Base-by-base conservation (phyloP, 2,329 filamentous ascomycete species). In the Chaetothyriales sp. region DNA sequence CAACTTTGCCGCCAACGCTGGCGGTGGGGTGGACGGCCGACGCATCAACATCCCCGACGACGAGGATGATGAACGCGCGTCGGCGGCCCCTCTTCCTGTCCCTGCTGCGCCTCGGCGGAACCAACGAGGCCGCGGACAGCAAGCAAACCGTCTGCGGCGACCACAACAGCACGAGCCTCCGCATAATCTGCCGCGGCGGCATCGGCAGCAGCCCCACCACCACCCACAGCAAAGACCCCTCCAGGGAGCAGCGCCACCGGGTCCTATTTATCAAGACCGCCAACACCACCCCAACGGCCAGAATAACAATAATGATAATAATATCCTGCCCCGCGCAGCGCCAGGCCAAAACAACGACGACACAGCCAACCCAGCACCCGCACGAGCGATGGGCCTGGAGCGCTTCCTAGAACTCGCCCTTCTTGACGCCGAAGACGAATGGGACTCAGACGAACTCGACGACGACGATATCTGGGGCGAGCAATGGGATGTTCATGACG, bases 381-480 rank as follows among this genome's bases (percentile, higher is more conserved):
- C 54, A 5, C 57, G 57, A 15, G 56, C 50, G 1, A 53, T 59
- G 51, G 70, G 73, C 7, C 62, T 80, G 2, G 72, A 75, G 59
- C 65, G 73, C 25, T 79, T 79, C 56, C 58, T 79, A 37, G 68
- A 73, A 44, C 63, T 79, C 51, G 77, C 74, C 5, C 62, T 67
- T 51, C 67, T 73, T 49, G 77, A 80, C 54, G 69, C 73, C 44
- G 77, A 80, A 62, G 77, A 79, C 57, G 77, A 72, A 53, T 80
- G 77, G 77, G 75, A 79, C 56, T 78, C 75, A 55, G 77, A 80
- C 60, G 77, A 78, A 59, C 56, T 79, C 48, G 74, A 76, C 18
- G 72, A 72, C 15, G 56, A 55, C 8, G 22, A 43, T 43, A 46
- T 46, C 29, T 53, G 50, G 37, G 29, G 44, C 20, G 47, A 47